phyloP scores from a whole-genome alignment of 495 filamentous ascomycete species.

The Aspergillus ostianus region DNA sequence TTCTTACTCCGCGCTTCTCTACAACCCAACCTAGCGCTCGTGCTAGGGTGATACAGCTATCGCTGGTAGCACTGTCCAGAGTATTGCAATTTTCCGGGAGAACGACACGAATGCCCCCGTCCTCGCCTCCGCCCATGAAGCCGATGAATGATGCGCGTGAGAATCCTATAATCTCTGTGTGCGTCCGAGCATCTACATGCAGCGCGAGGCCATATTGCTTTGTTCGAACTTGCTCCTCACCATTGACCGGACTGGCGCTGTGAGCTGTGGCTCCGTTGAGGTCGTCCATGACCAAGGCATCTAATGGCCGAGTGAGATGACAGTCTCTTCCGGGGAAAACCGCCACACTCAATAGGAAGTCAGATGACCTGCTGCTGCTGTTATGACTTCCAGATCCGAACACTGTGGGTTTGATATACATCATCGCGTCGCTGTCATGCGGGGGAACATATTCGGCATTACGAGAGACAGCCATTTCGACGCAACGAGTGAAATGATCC shows the following conservation, averaged over 20 bases:
- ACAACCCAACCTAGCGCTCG: conserved; percentile 57
- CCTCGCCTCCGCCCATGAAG: conserved; percentile 21
- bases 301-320: conserved; percentile 35
- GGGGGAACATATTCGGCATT: conserved; percentile 48
- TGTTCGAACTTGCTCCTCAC: conserved; percentile 35
- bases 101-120: conserved; percentile 28
- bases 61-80: conserved; percentile 66
- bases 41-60: conserved; percentile 57
- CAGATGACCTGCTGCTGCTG: conserved; percentile 18
- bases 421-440: conserved; percentile 31
- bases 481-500: conserved; percentile 33
- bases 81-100: conserved; percentile 64
- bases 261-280: conserved; percentile 53
- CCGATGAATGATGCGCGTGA: conserved; percentile 47
- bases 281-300: conserved; percentile 46
- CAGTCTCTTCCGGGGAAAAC: conserved; percentile 37
- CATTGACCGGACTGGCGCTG: conserved; percentile 46
- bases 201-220: conserved; percentile 47
- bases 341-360: conserved; percentile 41
- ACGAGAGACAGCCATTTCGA: conserved; percentile 35
- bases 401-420: conserved; percentile 46
- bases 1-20: conserved; percentile 44
- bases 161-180: conserved; percentile 48
- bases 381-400: conserved; percentile 36
- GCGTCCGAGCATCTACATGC: conserved; percentile 46